Base-by-base conservation (phyloP, 179 eudicot genomes). In the Amaranthus tricolor region DNA sequence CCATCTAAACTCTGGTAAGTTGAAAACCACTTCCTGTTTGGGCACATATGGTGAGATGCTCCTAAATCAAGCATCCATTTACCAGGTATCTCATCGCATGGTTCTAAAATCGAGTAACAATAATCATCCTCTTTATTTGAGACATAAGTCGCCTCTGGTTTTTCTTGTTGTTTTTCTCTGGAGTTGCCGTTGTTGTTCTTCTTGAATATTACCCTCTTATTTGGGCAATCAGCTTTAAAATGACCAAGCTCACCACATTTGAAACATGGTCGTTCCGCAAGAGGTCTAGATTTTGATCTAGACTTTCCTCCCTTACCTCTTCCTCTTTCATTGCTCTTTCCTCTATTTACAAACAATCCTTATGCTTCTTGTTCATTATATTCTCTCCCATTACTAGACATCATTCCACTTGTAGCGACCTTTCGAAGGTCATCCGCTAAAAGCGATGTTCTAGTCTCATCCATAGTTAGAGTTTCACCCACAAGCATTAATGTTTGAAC, bases 251-350 rank as follows among this genome's bases (percentile, higher is more conserved):
- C n/a, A n/a, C n/a, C n/a, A 40, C 70, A 71, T 71, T 71, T 59
- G 62, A 58, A 71, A 71, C 55, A 45, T 59, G 66, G 43, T 20
- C 55, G 47, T 57, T 56, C 52, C 74, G 48, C 40, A 70, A 40
- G 74, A 55, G 63, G 49, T 70, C 15, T 55, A 56, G 56, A 45
- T 58, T 71, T 71, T 19, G 55, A 59, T 71, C 66, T 71, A 71
- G 15, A 71, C 56, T 59, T 71, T 48, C 55, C 14, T 44, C 66
- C 65, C 66, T 59, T 71, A 8, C 3, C 56, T 16, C 61, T 45
- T 59, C 12, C 43, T 59, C 62, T 55, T 44, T 71, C 55, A 71
- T 71, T 71, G 7, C 43, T 71, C 66, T 40, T 70, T 69, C 49
- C 62, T 52, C 62, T 40, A n/a, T n/a, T n/a, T n/a, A n/a, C n/a